Conservation (phyloP, 371 early-diverging fungal species). For the Capillidium rhysosporum region DNA sequence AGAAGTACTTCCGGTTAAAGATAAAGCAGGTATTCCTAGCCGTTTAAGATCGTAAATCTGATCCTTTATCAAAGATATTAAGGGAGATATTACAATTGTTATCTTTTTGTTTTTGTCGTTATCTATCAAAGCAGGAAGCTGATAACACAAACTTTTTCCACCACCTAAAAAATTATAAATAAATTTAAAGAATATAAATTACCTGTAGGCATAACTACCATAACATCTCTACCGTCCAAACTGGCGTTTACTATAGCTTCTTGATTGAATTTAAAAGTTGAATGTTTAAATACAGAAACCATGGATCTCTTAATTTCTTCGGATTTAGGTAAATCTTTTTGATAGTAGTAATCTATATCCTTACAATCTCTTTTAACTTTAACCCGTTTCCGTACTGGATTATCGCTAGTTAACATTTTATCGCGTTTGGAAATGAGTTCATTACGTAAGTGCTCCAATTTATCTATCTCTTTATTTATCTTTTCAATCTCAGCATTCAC, state of each 20-base stretch:
- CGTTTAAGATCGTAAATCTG: slow-evolving; percentile 72
- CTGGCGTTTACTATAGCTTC: slow-evolving; percentile 85
- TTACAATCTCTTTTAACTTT: too few species aligned
- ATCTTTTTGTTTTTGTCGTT: slow-evolving; percentile 23
- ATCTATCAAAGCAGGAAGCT: slow-evolving; percentile 73
- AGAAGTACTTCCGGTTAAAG: slow-evolving; percentile 41
- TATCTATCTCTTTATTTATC: too few species aligned
- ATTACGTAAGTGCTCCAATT: too few species aligned
- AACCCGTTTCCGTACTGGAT: too few species aligned
- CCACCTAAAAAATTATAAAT: slow-evolving; percentile 32
- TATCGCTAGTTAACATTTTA: too few species aligned
- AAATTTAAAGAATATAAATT: neutral
- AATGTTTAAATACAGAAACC: slow-evolving; percentile 53
- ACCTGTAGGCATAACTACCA: slow-evolving; percentile 99
- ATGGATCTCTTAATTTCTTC: too few species aligned
- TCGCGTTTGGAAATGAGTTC: too few species aligned
- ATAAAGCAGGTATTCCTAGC: slow-evolving; percentile 56
- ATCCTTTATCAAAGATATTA: slow-evolving; percentile 95
- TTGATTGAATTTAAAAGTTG: slow-evolving; percentile 66
- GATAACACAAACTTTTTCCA: slow-evolving; percentile 97
- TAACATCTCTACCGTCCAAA: slow-evolving; percentile 73
- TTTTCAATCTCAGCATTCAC: too few species aligned
- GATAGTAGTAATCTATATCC: too few species aligned
- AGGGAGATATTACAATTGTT: slow-evolving; percentile 92
- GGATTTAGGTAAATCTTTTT: too few species aligned